Conservation (phyloP, 2,329 filamentous ascomycete species). For the Talaromyces sp. region DNA sequence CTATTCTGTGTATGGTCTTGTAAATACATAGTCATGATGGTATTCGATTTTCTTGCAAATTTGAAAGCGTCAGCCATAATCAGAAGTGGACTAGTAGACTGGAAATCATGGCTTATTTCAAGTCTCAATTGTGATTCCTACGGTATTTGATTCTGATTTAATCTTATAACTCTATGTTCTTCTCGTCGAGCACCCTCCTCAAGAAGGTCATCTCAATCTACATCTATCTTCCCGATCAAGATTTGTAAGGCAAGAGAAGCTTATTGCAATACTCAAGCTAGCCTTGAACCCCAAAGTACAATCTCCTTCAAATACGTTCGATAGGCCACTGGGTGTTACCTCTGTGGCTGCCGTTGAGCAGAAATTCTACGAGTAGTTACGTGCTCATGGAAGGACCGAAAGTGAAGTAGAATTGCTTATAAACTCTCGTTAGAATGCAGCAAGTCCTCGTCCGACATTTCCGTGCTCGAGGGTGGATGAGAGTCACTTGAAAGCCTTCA, state of each 20-base stretch:
- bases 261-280: not conserved
- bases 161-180: too few species aligned
- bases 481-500: not conserved
- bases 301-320: not conserved
- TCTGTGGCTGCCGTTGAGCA: not conserved
- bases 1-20: not conserved
- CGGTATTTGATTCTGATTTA: too few species aligned
- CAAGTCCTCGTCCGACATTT: not conserved
- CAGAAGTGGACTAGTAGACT: not conserved
- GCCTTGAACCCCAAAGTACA: not conserved
- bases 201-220: not conserved
- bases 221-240: too few species aligned
- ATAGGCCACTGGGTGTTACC: not conserved
- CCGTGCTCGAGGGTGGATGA: conserved; percentile 3
- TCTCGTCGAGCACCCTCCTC: not conserved
- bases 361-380: conserved; percentile 2
- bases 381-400: conserved; percentile 1
- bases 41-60: not conserved
- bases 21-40: not conserved
- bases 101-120: not conserved
- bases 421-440: too few species aligned
- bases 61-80: not conserved
- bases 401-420: too few species aligned
- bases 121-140: too few species aligned
- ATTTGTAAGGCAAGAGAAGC: not conserved